These are phyloP conservation scores for Pseudocercospora macadamiae DNA, from an alignment of 2,329 filamentous ascomycete genomes.

Conservation along the genomic window DNA sequence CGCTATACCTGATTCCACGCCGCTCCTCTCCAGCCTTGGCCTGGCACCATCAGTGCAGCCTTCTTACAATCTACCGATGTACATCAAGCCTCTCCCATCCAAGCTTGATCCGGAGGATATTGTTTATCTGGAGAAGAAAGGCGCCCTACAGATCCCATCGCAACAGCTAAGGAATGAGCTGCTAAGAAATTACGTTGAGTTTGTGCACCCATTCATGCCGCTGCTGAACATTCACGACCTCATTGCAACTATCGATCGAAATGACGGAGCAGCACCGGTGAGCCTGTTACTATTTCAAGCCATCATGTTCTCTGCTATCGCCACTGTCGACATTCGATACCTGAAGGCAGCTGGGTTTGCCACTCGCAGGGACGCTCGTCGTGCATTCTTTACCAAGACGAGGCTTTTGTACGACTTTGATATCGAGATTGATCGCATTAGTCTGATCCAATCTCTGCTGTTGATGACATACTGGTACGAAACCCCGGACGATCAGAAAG, in stretches of 20 bases:
- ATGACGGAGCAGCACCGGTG: slow-evolving; percentile 70
- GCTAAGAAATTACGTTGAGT: slow-evolving; percentile 81
- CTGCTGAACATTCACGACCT: slow-evolving; percentile 71
- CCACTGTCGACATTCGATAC: slow-evolving; percentile 80
- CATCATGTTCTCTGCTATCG: slow-evolving; percentile 90
- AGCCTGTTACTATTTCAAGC: slow-evolving; percentile 90
- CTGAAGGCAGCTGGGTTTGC: slow-evolving; percentile 76
- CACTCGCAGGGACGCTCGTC: slow-evolving; percentile 78
- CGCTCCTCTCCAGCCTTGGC: slow-evolving; percentile 28
- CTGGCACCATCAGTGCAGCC: slow-evolving; percentile 32
- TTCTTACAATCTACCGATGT: slow-evolving; percentile 59
- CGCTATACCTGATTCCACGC: slow-evolving; percentile 29
- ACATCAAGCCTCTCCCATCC: slow-evolving; percentile 76
- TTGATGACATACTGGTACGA: slow-evolving; percentile 99
- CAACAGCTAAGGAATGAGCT: slow-evolving; percentile 75
- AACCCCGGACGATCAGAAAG: slow-evolving; percentile 93
- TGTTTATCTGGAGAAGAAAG: slow-evolving; percentile 80
- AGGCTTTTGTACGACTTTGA: slow-evolving; percentile 93
- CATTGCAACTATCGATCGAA: slow-evolving; percentile 61
- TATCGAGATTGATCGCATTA: slow-evolving; percentile 86
- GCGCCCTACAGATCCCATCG: slow-evolving; percentile 76
- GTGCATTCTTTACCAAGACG: slow-evolving; percentile 85
- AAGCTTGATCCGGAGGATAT: slow-evolving; percentile 82
- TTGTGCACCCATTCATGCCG: slow-evolving; percentile 93
- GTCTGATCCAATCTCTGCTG: slow-evolving; percentile 83